These are phyloP conservation scores for Elymus sibiricus DNA, from an alignment of 176 grass and related monocot genomes.

Conservation along the genomic window DNA sequence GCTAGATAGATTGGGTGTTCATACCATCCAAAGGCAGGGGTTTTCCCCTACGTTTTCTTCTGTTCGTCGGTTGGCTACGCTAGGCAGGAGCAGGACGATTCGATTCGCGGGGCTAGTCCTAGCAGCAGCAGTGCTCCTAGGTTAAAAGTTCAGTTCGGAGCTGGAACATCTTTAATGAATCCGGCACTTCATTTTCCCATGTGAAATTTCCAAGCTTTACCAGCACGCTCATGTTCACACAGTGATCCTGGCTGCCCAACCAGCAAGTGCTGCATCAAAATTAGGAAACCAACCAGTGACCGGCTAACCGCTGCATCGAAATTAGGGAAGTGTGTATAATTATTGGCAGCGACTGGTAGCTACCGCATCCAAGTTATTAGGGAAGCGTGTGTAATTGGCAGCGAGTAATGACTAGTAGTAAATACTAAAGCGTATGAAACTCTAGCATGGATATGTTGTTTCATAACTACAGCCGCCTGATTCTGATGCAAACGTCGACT, in stretches of 20 bases:
- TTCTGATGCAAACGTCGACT: neutral
- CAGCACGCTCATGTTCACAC: neutral
- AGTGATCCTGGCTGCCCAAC: neutral
- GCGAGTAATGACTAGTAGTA: neutral
- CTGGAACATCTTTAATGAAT: neutral
- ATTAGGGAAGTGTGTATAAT: neutral
- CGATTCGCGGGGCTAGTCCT: neutral
- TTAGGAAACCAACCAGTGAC: no score
- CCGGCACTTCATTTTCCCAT: neutral
- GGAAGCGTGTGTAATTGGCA: no score
- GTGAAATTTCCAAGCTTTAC: neutral
- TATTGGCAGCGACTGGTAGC: no score
- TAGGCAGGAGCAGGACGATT: neutral
- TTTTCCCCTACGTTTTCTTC: neutral
- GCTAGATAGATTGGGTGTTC: neutral
- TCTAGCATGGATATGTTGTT: no score
- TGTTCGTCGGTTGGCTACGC: no score
- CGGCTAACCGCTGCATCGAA: no score
- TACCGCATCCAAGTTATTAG: no score
- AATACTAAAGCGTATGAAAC: neutral
- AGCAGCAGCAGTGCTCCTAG: neutral
- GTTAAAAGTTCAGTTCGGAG: neutral
- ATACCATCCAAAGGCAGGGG: neutral
- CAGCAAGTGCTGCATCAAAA: neutral
- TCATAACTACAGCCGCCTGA: neutral